Conservation (phyloP, 305 asterid genomes). For the Fraxinus velutina region DNA sequence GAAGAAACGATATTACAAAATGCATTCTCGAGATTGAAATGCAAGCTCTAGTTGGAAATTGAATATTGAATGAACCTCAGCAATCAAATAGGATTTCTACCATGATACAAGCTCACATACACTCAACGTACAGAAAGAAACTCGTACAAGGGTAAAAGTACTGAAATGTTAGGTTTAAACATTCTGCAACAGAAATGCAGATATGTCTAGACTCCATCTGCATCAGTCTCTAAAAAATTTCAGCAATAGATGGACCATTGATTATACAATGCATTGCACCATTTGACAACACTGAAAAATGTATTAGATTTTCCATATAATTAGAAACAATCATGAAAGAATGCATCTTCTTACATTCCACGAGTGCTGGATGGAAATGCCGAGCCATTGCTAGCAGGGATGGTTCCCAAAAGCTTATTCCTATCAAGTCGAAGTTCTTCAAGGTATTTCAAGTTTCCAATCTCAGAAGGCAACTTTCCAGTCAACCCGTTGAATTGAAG, state of each 20-base stretch:
- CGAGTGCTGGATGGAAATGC: conserved; percentile 32
- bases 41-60: background rate
- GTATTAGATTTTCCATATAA: background rate
- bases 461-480: conserved; percentile 74
- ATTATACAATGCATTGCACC: background rate
- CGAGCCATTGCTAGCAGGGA: conserved; percentile 61
- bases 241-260: background rate
- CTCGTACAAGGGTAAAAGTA: background rate
- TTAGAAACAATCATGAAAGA: background rate
- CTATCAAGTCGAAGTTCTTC: conserved; percentile 84
- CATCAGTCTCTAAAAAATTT: background rate
- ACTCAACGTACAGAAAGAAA: background rate
- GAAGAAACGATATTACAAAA: conserved; percentile 5
- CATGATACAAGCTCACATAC: background rate
- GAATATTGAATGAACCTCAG: background rate
- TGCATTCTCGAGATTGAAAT: background rate
- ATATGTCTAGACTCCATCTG: background rate
- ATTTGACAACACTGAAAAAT: background rate
- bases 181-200: background rate
- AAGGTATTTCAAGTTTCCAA: conserved; percentile 68
- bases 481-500: conserved; percentile 82
- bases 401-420: conserved; percentile 65
- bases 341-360: conserved; percentile 30
- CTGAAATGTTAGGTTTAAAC: background rate
- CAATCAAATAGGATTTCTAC: background rate